Evolutionary conservation across 1,284 basidiomycete species (phyloP), one percentile per base, ranked within the genome.

Genomic region (Anthracocystis panici-leucophaei): DNA sequence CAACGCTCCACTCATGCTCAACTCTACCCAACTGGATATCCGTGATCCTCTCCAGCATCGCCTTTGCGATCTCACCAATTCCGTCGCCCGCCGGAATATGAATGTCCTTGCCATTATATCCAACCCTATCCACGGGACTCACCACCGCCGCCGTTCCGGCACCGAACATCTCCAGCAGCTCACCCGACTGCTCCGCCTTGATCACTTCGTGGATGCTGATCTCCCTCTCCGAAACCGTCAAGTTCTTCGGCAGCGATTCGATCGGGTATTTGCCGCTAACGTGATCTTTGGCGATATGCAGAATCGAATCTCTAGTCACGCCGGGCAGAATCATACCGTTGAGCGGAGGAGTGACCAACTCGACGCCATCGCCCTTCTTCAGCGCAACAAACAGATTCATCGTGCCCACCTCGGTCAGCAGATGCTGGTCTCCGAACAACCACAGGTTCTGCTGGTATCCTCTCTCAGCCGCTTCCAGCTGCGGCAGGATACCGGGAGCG

Each of bases 361-460:
- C 83, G 27, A 77, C 60, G 14, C 93, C 94, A 78, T 94, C 90
- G 11, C 89, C 88, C 29, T 89, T 89, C 84, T 90, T 90, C 85
- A 98, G 90, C 0, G 91, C 94, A 46, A 93, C 90, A 74, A 98
- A 97, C 82, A 96, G 87, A 87, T 99, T 99, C 97, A 99, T 98
- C 1, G 94, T 95, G 31, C 95, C 95, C 5, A 81, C 77, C 55
- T 83, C 73, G 73, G 46, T 87, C 85, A 67, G 87, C 82, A 49
- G 88, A 48, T 79, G 70, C n/a, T 82, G 65, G 14, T 75, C 64
- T 21, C 80, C 78, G 70, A 94, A 91, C 41, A 98, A 87, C 95
- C 96, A 98, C 8, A 99, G 89, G 85, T 97, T 97, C 86, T 99
- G 97, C 42, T 91, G 90, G 85, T 97, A 98, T 14, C 96, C 96